These are phyloP conservation scores for Withania somnifera DNA, from an alignment of 305 asterid genomes.

Conservation along the genomic window DNA sequence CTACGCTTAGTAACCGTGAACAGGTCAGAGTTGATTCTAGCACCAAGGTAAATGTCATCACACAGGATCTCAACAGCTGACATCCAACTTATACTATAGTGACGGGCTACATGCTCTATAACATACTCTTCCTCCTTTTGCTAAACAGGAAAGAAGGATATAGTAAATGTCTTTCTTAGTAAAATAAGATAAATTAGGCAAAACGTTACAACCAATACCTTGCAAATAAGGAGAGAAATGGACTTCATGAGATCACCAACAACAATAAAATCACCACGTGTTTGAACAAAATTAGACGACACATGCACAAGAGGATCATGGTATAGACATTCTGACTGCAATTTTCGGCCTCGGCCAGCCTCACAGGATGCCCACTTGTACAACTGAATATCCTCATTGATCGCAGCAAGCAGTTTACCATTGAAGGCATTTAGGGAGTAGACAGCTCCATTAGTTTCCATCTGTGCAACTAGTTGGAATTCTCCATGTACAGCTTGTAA, in stretches of 20 bases:
- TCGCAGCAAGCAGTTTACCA: constrained; percentile 94
- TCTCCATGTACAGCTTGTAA: constrained; percentile 75
- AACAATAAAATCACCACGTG: constrained; percentile 85
- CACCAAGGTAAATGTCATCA: constrained; percentile 78
- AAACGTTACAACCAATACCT: constrained; percentile 15
- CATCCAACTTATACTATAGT: constrained; percentile 92
- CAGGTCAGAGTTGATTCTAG: constrained; percentile 66
- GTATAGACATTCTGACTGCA: constrained; percentile 87
- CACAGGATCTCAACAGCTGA: constrained; percentile 88
- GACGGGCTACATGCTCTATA: constrained; percentile 84
- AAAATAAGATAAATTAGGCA: not conserved
- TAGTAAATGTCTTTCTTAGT: not conserved
- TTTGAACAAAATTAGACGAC: constrained; percentile 84
- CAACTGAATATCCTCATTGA: constrained; percentile 86
- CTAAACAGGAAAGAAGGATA: constrained; percentile 19
- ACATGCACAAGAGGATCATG: constrained; percentile 92
- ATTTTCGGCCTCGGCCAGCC: constrained; percentile 66
- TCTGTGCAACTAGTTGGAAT: constrained; percentile 70
- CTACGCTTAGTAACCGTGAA: constrained; percentile 81
- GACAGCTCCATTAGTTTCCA: constrained; percentile 90
- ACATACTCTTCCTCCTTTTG: constrained; percentile 66
- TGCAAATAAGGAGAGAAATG: constrained; percentile 69
- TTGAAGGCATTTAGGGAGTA: constrained; percentile 82
- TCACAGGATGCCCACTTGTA: constrained; percentile 92
- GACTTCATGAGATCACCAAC: constrained; percentile 95